Percentiles rank a stretch among this genome's conserved stretches.
Evolutionary conservation across 768 basidiomycete genomes (phyloP).

Genomic region (Lactarius trivialis): DNA sequence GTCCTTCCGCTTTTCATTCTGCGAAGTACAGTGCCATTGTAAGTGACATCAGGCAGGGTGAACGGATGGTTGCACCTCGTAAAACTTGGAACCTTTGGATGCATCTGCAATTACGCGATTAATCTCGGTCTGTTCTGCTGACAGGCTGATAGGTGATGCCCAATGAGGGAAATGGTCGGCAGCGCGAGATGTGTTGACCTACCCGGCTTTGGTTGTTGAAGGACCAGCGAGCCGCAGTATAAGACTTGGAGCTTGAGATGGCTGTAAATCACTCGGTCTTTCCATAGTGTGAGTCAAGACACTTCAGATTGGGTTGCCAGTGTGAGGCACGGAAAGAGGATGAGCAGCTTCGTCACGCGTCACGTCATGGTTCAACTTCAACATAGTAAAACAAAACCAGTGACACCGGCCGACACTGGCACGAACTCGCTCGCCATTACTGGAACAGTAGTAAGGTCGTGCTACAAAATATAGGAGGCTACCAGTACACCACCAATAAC

Average conservation of each 20-base stretch:
- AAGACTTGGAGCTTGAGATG: constrained; percentile 62
- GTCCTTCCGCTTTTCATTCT: constrained; percentile 91
- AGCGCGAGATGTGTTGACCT: constrained; percentile 26
- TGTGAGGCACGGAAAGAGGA: too few relatives aligned
- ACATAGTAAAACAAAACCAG: too few relatives aligned
- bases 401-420: too few relatives aligned
- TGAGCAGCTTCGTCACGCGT: too few relatives aligned
- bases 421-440: too few relatives aligned
- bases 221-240: constrained; percentile 80
- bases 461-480: too few relatives aligned
- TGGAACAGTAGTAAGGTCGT: too few relatives aligned
- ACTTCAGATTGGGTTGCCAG: too few relatives aligned
- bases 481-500: background rate
- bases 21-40: constrained; percentile 3
- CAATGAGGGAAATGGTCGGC: background rate
- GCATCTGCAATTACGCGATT: constrained; percentile 86
- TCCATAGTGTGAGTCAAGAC: background rate
- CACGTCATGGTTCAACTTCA: too few relatives aligned
- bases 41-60: background rate
- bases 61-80: constrained; percentile 47
- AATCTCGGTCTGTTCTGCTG: constrained; percentile 75
- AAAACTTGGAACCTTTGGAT: constrained; percentile 91
- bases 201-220: constrained; percentile 87
- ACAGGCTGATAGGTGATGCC: constrained; percentile 40
- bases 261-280: constrained; percentile 24